Evolutionary conservation across 495 filamentous ascomycete genomes (phyloP).

Genomic region (Cryomyces minteri): DNA sequence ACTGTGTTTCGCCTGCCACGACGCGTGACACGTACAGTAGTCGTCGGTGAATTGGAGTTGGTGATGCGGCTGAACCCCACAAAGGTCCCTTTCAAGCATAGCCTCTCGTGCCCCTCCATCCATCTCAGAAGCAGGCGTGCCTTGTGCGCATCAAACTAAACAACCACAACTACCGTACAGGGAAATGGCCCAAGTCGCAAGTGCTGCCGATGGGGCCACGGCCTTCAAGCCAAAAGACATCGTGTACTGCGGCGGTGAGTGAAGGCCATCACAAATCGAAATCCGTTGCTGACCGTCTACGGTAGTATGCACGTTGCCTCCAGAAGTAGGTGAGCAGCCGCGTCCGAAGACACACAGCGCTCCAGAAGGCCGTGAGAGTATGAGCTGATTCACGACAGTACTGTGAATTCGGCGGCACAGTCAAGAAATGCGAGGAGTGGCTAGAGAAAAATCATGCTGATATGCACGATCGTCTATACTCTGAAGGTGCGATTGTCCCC

Average conservation of each 20-base stretch:
- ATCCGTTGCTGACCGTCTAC: conserved; percentile 4
- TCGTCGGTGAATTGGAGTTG: too few species aligned
- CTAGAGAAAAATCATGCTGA: conserved; percentile 53
- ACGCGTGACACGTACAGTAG: too few species aligned
- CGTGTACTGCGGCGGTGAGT: conserved; percentile 65
- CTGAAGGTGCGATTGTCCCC: conserved; percentile 40
- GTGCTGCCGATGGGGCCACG: not conserved
- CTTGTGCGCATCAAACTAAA: too few species aligned
- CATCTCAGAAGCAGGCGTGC: too few species aligned
- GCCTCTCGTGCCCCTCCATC: too few species aligned
- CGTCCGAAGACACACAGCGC: not conserved
- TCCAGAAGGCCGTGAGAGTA: not conserved
- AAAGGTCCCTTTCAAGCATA: too few species aligned
- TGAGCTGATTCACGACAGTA: conserved; percentile 39
- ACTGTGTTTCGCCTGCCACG: too few species aligned
- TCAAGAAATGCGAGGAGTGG: conserved; percentile 97
- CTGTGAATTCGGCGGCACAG: conserved; percentile 95
- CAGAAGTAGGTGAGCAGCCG: conserved; percentile 51
- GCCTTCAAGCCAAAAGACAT: conserved; percentile 26
- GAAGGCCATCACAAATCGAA: conserved; percentile 2
- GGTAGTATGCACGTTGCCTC: conserved; percentile 78
- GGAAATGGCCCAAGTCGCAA: conserved; percentile 3
- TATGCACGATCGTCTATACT: conserved; percentile 65
- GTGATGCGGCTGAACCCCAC: too few species aligned
- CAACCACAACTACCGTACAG: too few species aligned